phyloP scores from a whole-genome alignment of 805 yeast species.

The Sugiyamaella floridensis region DNA sequence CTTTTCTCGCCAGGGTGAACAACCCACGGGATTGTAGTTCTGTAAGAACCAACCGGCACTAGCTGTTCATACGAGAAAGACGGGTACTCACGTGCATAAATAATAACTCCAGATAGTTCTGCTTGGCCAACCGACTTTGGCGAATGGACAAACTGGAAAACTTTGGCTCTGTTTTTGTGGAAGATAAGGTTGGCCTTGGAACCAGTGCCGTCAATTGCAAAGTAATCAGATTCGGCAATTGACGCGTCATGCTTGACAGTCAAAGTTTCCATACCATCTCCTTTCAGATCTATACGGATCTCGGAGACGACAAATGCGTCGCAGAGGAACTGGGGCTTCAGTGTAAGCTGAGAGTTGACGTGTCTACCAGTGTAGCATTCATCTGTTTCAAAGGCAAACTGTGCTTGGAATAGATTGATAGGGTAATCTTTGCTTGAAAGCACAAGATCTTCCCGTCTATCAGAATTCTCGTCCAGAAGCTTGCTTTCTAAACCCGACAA shows the following conservation, averaged over 20 bases:
- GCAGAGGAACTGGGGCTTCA: conserved; percentile 10
- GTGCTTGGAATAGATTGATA: conserved; percentile 10
- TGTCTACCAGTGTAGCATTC: conserved; percentile 17
- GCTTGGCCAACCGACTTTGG: conserved; percentile 26
- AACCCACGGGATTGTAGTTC: neutral
- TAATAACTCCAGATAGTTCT: conserved; percentile 7
- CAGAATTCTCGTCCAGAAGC: neutral
- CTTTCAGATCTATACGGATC: conserved; percentile 10
- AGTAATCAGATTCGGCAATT: neutral
- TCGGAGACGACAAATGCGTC: neutral
- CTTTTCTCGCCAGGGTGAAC: neutral
- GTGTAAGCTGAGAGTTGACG: conserved; percentile 15
- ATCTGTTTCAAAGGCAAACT: conserved; percentile 15
- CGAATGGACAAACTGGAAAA: conserved; percentile 24
- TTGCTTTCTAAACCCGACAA: neutral
- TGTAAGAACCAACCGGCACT: neutral
- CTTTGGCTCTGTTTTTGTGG: conserved; percentile 13
- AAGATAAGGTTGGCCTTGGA: conserved; percentile 20
- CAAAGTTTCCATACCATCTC: conserved; percentile 3
- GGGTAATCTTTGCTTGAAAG: neutral
- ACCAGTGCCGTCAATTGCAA: neutral
- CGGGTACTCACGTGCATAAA: conserved; percentile 1
- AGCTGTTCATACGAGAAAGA: conserved; percentile 1
- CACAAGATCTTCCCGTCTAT: neutral
- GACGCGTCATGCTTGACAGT: conserved; percentile 11